Conservation (phyloP, 495 filamentous ascomycete genomes). For the Penicillium daleae region DNA sequence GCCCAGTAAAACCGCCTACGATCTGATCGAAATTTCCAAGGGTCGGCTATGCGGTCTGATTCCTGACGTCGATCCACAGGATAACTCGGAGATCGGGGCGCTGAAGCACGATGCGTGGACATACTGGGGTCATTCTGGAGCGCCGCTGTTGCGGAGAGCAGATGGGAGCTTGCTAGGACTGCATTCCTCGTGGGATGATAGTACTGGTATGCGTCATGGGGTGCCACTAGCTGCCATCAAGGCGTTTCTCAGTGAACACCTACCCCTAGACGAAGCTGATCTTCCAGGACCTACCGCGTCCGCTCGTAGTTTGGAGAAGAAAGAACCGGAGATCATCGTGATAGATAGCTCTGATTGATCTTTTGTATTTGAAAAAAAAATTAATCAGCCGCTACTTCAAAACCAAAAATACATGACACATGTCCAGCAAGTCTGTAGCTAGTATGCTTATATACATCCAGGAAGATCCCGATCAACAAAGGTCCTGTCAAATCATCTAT, state of each 20-base stretch:
- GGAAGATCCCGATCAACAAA: slow-evolving; percentile 2
- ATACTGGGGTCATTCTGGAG: slow-evolving; percentile 58
- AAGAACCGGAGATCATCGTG: neutral
- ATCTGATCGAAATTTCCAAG: neutral
- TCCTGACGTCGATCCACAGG: slow-evolving; percentile 32
- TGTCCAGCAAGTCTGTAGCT: neutral
- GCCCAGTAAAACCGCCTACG: neutral
- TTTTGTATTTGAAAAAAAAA: too few species aligned
- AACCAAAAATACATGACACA: slow-evolving; percentile 2
- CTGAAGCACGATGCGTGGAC: slow-evolving; percentile 57
- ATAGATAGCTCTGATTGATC: slow-evolving; percentile 11
- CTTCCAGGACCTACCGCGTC: slow-evolving; percentile 28
- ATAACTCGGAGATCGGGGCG: slow-evolving; percentile 53
- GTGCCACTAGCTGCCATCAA: slow-evolving; percentile 40
- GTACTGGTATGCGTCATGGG: slow-evolving; percentile 50
- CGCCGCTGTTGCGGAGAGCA: slow-evolving; percentile 39
- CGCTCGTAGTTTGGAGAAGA: slow-evolving; percentile 21
- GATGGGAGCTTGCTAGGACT: slow-evolving; percentile 43
- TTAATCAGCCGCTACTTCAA: neutral
- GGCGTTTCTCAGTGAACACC: slow-evolving; percentile 45
- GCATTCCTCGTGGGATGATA: slow-evolving; percentile 53
- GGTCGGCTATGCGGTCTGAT: neutral
- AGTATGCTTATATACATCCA: slow-evolving; percentile 4
- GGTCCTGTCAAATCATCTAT: slow-evolving; percentile 1
- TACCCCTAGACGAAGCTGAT: slow-evolving; percentile 33